phyloP scores from a whole-genome alignment of 2,329 filamentous ascomycete species.

The Plectosphaerella plurivora region DNA sequence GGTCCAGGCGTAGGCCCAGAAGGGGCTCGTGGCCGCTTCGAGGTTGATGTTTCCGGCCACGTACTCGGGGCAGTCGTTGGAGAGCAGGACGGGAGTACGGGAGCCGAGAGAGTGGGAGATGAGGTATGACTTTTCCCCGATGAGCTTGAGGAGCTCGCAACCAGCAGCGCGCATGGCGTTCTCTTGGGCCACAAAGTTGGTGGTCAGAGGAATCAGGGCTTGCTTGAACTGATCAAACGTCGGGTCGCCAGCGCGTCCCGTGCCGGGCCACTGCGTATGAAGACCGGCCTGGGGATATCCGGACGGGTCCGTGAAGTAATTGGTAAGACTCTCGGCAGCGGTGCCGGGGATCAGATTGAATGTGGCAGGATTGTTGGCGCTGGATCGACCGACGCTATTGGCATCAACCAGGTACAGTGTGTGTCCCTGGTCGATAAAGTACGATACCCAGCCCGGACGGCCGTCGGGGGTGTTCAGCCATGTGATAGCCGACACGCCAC shows the following conservation, averaged over 20 bases:
- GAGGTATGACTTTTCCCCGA: conserved; percentile 21
- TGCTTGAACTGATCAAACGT: conserved; percentile 22
- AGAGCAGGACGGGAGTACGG: conserved; percentile 12
- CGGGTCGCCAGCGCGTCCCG: conserved; percentile 18
- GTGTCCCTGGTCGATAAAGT: conserved; percentile 35
- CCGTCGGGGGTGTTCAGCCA: conserved; percentile 44
- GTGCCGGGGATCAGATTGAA: conserved; percentile 13
- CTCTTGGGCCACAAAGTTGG: conserved; percentile 20
- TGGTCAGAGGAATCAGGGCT: conserved; percentile 20
- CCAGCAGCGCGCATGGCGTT: conserved; percentile 20
- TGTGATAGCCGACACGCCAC: conserved; percentile 6
- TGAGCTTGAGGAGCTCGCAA: conserved; percentile 21
- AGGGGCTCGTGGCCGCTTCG: conserved; percentile 20
- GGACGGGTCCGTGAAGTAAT: conserved; percentile 24
- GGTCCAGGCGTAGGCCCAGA: conserved; percentile 4
- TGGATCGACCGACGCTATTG: conserved; percentile 32
- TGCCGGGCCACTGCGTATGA: conserved; percentile 35
- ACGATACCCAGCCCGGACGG: conserved; percentile 38
- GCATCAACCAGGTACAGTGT: conserved; percentile 39
- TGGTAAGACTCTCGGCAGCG: conserved; percentile 17
- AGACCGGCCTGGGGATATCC: conserved; percentile 18
- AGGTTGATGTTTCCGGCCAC: conserved; percentile 20
- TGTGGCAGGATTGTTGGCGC: conserved; percentile 15
- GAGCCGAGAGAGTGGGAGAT: conserved; percentile 24
- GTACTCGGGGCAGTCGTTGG: conserved; percentile 20